Conservation (phyloP, 805 yeast species). For the Ogataea ganodermae region DNA sequence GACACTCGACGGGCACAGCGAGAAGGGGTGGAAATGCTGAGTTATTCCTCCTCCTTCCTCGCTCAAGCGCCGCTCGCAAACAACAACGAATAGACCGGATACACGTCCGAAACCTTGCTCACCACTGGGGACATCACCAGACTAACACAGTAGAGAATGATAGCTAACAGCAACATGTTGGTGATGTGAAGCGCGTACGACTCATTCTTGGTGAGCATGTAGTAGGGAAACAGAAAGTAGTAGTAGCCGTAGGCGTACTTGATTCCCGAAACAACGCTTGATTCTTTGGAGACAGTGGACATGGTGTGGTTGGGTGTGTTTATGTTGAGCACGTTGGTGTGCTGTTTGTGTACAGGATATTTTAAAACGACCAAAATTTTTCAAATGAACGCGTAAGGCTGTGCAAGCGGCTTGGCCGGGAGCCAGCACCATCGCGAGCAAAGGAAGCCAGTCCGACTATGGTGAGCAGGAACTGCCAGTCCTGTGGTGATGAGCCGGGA, state of each 20-base stretch:
- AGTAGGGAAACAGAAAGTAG: constrained; percentile 48
- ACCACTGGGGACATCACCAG: constrained; percentile 16
- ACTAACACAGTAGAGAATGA: constrained; percentile 19
- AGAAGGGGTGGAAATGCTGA: too few relatives aligned
- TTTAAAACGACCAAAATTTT: too few relatives aligned
- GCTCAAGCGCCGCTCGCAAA: not conserved
- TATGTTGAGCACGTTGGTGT: not conserved
- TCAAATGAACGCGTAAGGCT: too few relatives aligned
- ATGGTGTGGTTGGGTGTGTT: not conserved
- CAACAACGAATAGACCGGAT: not conserved
- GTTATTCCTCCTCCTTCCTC: not conserved
- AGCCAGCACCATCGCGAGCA: too few relatives aligned
- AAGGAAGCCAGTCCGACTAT: too few relatives aligned
- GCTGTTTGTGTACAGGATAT: too few relatives aligned
- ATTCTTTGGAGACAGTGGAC: not conserved
- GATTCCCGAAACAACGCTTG: constrained; percentile 15
- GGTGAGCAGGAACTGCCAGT: too few relatives aligned
- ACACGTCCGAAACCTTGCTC: constrained; percentile 9
- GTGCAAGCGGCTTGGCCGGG: too few relatives aligned
- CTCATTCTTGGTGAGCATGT: constrained; percentile 51
- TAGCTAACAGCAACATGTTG: constrained; percentile 11
- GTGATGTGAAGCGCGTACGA: constrained; percentile 29
- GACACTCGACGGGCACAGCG: too few relatives aligned
- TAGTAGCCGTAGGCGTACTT: constrained; percentile 32
- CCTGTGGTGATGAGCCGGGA: too few relatives aligned